Evolutionary conservation across 139 green algal species (phyloP).

Genomic region (Cymbomonas tetramitiformis): DNA sequence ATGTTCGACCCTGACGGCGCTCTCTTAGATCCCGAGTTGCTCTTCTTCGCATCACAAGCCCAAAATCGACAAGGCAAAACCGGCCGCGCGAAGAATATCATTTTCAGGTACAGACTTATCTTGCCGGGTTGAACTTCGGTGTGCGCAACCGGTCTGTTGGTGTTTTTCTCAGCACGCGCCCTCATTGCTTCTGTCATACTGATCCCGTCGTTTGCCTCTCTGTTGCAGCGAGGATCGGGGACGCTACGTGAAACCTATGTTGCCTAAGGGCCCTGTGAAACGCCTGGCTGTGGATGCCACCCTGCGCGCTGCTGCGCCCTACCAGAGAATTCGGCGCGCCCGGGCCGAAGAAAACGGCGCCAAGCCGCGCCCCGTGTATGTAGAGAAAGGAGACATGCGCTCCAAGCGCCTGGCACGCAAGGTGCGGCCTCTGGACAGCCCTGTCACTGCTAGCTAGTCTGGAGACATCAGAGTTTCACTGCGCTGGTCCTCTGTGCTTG

Average conservation of each 20-base stretch:
- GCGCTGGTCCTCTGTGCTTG: too few species aligned
- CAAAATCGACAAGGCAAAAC: slow-evolving; percentile 70
- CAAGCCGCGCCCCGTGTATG: slow-evolving; percentile 61
- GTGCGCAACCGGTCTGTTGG: too few species aligned
- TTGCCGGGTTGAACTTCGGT: too few species aligned
- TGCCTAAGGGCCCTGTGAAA: slow-evolving; percentile 75
- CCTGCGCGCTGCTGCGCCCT: slow-evolving; percentile 80
- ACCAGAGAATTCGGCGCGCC: slow-evolving; percentile 56
- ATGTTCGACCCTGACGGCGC: slow-evolving; percentile 92
- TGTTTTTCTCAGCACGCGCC: too few species aligned
- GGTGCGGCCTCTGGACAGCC: slow-evolving; percentile 56
- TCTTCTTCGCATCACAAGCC: slow-evolving; percentile 83
- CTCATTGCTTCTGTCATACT: too few species aligned
- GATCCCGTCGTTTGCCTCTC: too few species aligned
- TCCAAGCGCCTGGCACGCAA: slow-evolving; percentile 90
- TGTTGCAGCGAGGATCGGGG: slow-evolving; percentile 36
- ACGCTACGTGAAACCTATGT: slow-evolving; percentile 96
- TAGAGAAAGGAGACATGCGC: slow-evolving; percentile 93
- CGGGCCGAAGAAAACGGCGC: slow-evolving; percentile 18
- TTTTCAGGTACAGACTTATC: too few species aligned
- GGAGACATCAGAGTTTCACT: too few species aligned
- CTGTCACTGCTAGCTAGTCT: neutral
- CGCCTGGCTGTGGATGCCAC: slow-evolving; percentile 95
- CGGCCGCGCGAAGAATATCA: slow-evolving; percentile 87
- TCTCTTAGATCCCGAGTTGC: slow-evolving; percentile 72